A percentile compares a stretch with the other conserved stretches of the same genome.
These are phyloP conservation scores for Agaricus blazei DNA, from an alignment of 768 basidiomycete species.

Conservation along the genomic window DNA sequence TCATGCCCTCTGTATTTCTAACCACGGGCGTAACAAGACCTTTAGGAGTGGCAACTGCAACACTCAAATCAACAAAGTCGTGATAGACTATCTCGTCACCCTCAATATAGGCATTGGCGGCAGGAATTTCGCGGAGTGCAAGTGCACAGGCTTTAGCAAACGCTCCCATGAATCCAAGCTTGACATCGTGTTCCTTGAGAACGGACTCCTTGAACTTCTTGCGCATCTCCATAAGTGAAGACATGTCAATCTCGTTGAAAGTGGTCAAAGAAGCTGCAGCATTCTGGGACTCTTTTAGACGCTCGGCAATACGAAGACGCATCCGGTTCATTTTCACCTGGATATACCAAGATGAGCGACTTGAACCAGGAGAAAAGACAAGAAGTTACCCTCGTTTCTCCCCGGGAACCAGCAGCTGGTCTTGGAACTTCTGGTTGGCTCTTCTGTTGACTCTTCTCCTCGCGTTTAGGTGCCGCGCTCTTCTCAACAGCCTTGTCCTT, in stretches of 20 bases:
- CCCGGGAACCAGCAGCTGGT: conserved; percentile 48
- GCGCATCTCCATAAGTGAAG: conserved; percentile 88
- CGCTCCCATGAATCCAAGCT: conserved; percentile 97
- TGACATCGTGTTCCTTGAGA: conserved; percentile 89
- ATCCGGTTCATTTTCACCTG: conserved; percentile 99
- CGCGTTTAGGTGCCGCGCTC: conserved; percentile 22
- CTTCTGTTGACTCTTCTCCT: conserved; percentile 31
- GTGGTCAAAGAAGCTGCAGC: conserved; percentile 95
- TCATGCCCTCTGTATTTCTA: conserved; percentile 83
- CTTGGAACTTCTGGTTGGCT: conserved; percentile 24
- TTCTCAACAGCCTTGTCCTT: conserved; percentile 29
- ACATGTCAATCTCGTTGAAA: conserved; percentile 99
- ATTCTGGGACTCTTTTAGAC: conserved; percentile 97
- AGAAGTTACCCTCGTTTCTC: conserved; percentile 74
- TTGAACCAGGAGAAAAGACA: background rate
- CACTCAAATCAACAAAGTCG: conserved; percentile 90
- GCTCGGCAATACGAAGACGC: conserved; percentile 95
- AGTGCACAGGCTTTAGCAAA: conserved; percentile 85
- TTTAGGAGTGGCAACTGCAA: conserved; percentile 96
- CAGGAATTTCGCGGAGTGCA: conserved; percentile 87
- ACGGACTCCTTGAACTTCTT: conserved; percentile 90
- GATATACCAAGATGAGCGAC: background rate
- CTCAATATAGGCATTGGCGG: conserved; percentile 92
- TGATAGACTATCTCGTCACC: conserved; percentile 90
- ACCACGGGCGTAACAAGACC: conserved; percentile 96